Conservation (phyloP, 2,329 filamentous ascomycete genomes). For the Talaromyces sp. region DNA sequence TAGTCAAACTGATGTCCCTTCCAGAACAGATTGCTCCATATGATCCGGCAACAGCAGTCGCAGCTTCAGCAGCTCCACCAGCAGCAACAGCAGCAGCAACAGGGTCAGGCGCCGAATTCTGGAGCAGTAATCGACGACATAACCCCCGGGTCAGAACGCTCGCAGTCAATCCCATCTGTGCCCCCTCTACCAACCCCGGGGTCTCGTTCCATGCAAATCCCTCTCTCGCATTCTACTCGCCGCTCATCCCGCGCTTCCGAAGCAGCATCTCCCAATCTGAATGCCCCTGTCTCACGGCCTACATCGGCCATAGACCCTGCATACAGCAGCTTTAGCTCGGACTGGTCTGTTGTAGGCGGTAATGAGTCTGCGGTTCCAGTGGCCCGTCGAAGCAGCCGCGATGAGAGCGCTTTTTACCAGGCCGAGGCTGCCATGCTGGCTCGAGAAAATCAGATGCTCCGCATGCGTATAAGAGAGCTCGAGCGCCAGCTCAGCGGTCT, state of each 20-base stretch:
- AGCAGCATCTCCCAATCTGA: conserved; percentile 24
- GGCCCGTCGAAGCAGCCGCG: conserved; percentile 35
- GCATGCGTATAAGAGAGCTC: conserved; percentile 42
- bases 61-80: conserved; percentile 36
- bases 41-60: conserved; percentile 44
- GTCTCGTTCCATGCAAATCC: conserved; percentile 21
- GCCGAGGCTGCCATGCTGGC: conserved; percentile 42
- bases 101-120: conserved; percentile 18
- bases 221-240: conserved; percentile 29
- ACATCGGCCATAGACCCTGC: conserved; percentile 30
- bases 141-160: conserved; percentile 39
- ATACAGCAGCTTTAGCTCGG: conserved; percentile 8
- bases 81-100: conserved; percentile 29
- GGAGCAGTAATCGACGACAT: conserved; percentile 38
- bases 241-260: conserved; percentile 32
- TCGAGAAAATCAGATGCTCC: conserved; percentile 45
- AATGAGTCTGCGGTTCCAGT: conserved; percentile 16
- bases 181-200: conserved; percentile 18
- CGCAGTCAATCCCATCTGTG: conserved; percentile 31
- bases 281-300: background rate
- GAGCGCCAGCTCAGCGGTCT: conserved; percentile 15
- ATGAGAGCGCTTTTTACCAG: conserved; percentile 44
- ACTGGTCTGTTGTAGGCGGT: conserved; percentile 17
- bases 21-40: conserved; percentile 45
- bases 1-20: background rate